Conservation (phyloP, 768 basidiomycete genomes). For the Strobilomyces dryophilus region DNA sequence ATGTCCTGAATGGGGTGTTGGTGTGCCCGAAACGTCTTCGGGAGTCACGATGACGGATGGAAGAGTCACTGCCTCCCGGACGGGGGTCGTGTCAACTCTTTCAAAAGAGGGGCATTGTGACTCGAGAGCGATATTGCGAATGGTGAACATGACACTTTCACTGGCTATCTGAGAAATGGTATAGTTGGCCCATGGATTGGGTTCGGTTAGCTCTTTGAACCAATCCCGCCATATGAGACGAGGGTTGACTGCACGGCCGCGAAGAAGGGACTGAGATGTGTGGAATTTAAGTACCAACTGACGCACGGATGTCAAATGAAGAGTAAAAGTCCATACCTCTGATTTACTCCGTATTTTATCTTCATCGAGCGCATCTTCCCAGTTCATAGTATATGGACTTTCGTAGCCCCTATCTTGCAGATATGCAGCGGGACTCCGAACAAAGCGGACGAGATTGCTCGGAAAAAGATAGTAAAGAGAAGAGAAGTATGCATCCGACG, state of each 20-base stretch:
- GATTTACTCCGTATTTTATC: constrained; percentile 66
- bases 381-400: constrained; percentile 63
- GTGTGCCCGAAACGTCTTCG: constrained; percentile 21
- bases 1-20: constrained; percentile 33
- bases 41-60: constrained; percentile 11
- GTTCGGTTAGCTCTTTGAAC: constrained; percentile 55
- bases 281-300: not conserved
- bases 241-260: constrained; percentile 71
- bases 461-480: constrained; percentile 89
- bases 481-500: constrained; percentile 66
- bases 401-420: constrained; percentile 46
- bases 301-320: not conserved
- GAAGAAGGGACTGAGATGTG: constrained; percentile 53
- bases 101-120: constrained; percentile 23
- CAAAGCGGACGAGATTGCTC: constrained; percentile 78
- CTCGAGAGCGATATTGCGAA: constrained; percentile 52
- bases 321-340: constrained; percentile 46
- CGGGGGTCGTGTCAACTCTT: not conserved
- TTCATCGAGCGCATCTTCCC: constrained; percentile 68
- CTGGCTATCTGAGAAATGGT: constrained; percentile 58
- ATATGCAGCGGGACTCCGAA: constrained; percentile 65
- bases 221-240: constrained; percentile 65
- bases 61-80: not conserved
- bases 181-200: constrained; percentile 65
- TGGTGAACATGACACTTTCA: constrained; percentile 66